Evolutionary conservation across 129 eudicot species (phyloP).

Genomic region (Chrysanthemum makinoi): DNA sequence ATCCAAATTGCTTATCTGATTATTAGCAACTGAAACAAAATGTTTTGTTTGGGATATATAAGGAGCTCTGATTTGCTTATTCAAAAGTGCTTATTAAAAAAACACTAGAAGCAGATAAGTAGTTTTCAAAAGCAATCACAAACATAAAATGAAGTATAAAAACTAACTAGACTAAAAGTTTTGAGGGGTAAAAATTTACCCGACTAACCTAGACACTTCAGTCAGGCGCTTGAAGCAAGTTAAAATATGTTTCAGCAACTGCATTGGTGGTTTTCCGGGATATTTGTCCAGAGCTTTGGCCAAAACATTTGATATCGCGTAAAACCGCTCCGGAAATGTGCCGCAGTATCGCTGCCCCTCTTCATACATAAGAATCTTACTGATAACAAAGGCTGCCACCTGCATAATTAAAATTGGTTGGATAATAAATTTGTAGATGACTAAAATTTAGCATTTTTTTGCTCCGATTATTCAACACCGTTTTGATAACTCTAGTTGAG

Average conservation of each 20-base stretch:
- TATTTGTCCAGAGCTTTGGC: constrained; percentile 20
- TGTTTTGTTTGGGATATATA: too few species aligned
- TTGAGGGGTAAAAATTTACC: constrained; percentile 28
- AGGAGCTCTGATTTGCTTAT: too few species aligned
- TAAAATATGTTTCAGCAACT: constrained; percentile 37
- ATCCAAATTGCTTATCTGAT: too few species aligned
- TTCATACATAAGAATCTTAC: constrained; percentile 32
- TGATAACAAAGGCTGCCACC: constrained; percentile 38
- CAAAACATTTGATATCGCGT: constrained; percentile 23
- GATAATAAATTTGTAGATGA: background rate
- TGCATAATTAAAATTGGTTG: background rate
- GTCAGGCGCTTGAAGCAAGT: constrained; percentile 34
- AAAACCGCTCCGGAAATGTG: constrained; percentile 28
- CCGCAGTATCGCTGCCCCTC: constrained; percentile 39
- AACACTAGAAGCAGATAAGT: too few species aligned
- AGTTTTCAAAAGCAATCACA: too few species aligned
- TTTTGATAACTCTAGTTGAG: constrained; percentile 1
- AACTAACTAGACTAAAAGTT: background rate
- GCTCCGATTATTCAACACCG: too few species aligned
- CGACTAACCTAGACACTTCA: constrained; percentile 45
- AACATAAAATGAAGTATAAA: background rate
- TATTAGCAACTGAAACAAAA: too few species aligned
- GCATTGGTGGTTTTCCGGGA: constrained; percentile 21
- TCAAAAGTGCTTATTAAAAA: too few species aligned
- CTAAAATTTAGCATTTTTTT: too few species aligned